Percentiles rank a stretch among this genome's conserved stretches.
Evolutionary conservation across 805 yeast species (phyloP).

Genomic region (Candida yuanshanica): DNA sequence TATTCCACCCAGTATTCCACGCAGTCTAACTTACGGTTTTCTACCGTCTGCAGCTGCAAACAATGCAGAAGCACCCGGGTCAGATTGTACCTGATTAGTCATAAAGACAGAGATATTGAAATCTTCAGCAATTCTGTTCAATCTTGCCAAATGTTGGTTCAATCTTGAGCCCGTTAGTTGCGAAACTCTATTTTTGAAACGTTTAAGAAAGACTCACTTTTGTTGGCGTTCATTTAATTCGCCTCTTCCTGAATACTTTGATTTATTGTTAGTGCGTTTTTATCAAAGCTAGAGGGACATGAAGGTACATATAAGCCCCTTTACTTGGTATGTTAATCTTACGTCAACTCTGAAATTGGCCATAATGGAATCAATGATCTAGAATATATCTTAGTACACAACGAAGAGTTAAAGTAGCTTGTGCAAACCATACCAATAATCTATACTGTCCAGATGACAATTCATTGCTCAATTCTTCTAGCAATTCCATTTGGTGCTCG

Average conservation of each 20-base stretch:
- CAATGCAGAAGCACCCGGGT: constrained; percentile 75
- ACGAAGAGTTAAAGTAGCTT: too few relatives aligned
- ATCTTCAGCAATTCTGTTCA: constrained; percentile 65
- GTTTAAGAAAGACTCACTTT: constrained; percentile 26
- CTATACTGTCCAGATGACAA: constrained; percentile 63
- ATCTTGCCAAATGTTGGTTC: constrained; percentile 47
- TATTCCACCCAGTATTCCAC: too few relatives aligned
- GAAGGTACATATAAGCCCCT: not conserved
- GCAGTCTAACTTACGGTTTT: constrained; percentile 58
- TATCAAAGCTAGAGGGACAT: too few relatives aligned
- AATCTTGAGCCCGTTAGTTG: constrained; percentile 14
- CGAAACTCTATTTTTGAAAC: constrained; percentile 22
- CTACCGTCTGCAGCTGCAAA: constrained; percentile 81
- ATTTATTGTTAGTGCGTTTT: not conserved
- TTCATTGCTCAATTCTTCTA: constrained; percentile 61
- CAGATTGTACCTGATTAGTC: constrained; percentile 77
- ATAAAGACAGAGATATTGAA: constrained; percentile 72
- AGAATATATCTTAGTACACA: too few relatives aligned
- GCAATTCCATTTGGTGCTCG: constrained; percentile 71
- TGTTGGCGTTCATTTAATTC: constrained; percentile 74
- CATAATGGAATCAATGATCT: constrained; percentile 63
- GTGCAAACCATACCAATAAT: constrained; percentile 27
- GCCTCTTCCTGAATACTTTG: constrained; percentile 64
- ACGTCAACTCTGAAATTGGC: constrained; percentile 70
- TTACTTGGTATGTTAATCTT: constrained; percentile 7